Evolutionary conservation across 2,329 filamentous ascomycete species (phyloP).

Genomic region (Akanthomyces dipterigenus): DNA sequence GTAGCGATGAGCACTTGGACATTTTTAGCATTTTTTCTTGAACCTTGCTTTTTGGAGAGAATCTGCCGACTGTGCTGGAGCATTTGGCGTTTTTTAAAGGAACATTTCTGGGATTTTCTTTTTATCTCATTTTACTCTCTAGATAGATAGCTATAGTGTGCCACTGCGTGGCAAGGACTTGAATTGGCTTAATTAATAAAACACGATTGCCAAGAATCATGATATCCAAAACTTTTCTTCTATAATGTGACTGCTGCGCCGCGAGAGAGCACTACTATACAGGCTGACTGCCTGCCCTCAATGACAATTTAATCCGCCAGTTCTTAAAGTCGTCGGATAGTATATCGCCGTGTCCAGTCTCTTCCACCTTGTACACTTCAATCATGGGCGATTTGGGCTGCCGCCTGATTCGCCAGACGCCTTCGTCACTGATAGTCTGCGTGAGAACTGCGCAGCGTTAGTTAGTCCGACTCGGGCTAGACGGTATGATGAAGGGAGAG

Average conservation of each 20-base stretch:
- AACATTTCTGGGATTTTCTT: not conserved
- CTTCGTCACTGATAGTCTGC: slow-evolving; percentile 57
- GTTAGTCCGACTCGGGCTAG: not conserved
- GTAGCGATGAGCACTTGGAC: not conserved
- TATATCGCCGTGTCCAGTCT: slow-evolving; percentile 68
- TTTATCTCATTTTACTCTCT: slow-evolving; percentile 6
- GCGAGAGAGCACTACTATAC: not conserved
- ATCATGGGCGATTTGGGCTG: slow-evolving; percentile 56
- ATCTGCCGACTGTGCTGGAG: not conserved
- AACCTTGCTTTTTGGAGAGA: not conserved
- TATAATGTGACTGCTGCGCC: not conserved
- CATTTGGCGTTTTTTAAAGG: slow-evolving; percentile 5
- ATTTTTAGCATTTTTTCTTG: not conserved
- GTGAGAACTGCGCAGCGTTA: slow-evolving; percentile 48
- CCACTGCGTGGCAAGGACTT: slow-evolving; percentile 13
- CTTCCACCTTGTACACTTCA: slow-evolving; percentile 67
- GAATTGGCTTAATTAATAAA: not conserved
- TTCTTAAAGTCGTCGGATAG: slow-evolving; percentile 70
- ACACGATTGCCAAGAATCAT: not conserved
- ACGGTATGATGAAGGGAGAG: too few species aligned
- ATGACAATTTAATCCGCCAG: slow-evolving; percentile 57
- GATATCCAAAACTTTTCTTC: not conserved
- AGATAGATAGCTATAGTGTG: slow-evolving; percentile 17
- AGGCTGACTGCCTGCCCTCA: slow-evolving; percentile 18
- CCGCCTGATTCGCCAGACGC: slow-evolving; percentile 75